Conservation (phyloP, 371 early-diverging fungal genomes). For the Mortierella sp. region DNA sequence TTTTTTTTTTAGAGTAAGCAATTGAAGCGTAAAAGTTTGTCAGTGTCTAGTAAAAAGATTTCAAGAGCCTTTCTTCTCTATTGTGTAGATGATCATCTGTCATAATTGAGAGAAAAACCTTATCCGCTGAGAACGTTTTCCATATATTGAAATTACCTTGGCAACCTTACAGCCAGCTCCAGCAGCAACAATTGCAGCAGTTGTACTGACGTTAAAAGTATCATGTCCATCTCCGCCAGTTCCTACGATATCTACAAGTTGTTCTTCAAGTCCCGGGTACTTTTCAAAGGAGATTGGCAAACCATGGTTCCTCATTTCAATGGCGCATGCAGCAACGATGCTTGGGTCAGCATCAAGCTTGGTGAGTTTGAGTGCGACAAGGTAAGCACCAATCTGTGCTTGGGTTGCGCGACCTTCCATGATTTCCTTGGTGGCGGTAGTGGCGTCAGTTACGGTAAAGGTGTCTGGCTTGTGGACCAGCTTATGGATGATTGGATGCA, state of each 20-base stretch:
- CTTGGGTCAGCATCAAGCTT: constrained; percentile 81
- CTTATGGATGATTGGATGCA: constrained; percentile 71
- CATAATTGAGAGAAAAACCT: background rate
- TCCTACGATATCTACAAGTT: constrained; percentile 93
- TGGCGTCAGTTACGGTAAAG: constrained; percentile 78
- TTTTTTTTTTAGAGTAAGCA: background rate
- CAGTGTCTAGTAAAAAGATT: background rate
- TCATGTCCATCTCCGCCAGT: constrained; percentile 98
- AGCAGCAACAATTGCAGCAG: constrained; percentile 92
- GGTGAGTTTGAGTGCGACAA: constrained; percentile 79
- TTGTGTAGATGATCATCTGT: background rate
- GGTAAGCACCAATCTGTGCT: constrained; percentile 90
- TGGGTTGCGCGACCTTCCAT: constrained; percentile 81
- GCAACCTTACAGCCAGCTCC: constrained; percentile 95
- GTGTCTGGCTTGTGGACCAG: constrained; percentile 71
- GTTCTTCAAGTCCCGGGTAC: constrained; percentile 58
- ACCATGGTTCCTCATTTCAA: constrained; percentile 74
- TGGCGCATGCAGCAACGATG: constrained; percentile 84
- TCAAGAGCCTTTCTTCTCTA: too few relatives aligned
- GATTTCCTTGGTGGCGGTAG: constrained; percentile 75
- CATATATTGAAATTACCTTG: constrained; percentile 72
- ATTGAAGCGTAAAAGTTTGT: constrained; percentile 4
- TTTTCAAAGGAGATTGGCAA: constrained; percentile 64
- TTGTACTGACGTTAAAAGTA: constrained; percentile 97
- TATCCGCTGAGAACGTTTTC: background rate